Percentiles rank a stretch among this genome's conserved stretches.
phyloP scores from a whole-genome alignment of 306 rosid genomes.

The Glycine tomentella region DNA sequence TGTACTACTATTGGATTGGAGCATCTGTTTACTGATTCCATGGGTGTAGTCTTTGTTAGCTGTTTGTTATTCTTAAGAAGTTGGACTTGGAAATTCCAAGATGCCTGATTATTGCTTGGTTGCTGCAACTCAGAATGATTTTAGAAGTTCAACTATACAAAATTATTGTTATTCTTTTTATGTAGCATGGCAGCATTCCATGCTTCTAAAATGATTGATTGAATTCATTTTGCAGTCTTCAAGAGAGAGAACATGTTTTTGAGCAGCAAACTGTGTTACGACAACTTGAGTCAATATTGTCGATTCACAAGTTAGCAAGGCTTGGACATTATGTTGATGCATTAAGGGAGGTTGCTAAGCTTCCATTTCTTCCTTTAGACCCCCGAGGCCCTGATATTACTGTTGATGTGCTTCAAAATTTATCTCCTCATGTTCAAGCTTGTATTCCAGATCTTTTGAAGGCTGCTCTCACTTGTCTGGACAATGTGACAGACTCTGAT shows the following conservation, averaged over 20 bases:
- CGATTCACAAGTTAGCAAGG: slow-evolving; percentile 88
- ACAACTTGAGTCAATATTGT: slow-evolving; percentile 90
- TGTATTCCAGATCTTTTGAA: slow-evolving; percentile 91
- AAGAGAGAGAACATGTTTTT: slow-evolving; percentile 83
- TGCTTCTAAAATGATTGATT: slow-evolving; percentile 24
- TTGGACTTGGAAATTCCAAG: slow-evolving; percentile 11
- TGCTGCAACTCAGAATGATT: slow-evolving; percentile 17
- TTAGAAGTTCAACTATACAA: background rate
- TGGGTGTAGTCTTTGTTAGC: background rate
- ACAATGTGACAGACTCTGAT: slow-evolving; percentile 83
- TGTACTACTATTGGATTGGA: too few relatives aligned
- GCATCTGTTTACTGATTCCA: background rate
- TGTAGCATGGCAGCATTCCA: background rate
- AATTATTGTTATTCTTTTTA: slow-evolving; percentile 8
- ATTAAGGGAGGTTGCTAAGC: slow-evolving; percentile 89
- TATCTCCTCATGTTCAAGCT: slow-evolving; percentile 91
- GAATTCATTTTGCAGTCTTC: slow-evolving; percentile 68
- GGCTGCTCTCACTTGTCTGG: slow-evolving; percentile 89
- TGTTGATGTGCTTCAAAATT: slow-evolving; percentile 70
- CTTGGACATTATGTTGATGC: slow-evolving; percentile 78
- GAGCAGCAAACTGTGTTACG: slow-evolving; percentile 90
- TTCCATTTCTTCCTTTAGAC: slow-evolving; percentile 91
- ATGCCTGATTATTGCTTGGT: slow-evolving; percentile 30
- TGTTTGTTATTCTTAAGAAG: background rate
- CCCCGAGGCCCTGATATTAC: slow-evolving; percentile 80